Base-by-base conservation (phyloP, 805 yeast genomes). In the Zygosaccharomyces pseudorouxii region DNA sequence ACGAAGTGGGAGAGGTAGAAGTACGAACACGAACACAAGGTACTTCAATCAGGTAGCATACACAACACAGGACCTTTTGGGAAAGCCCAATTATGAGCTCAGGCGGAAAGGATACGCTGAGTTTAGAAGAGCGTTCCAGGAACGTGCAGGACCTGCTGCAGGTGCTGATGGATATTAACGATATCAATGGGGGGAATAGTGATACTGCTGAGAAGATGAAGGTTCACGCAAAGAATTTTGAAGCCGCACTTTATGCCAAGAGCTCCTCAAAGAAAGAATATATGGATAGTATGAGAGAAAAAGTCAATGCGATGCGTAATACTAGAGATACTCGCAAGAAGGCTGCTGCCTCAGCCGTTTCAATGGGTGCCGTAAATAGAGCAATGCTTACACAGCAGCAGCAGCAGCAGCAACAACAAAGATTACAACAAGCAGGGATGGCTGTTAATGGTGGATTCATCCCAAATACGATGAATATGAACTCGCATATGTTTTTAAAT, bases 211-310 rank as follows among this genome's bases (percentile, higher is more conserved):
- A 68, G 44, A 76, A 73, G 55, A 68, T 78, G 56, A 76, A 74
- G 56, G 66, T 73, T 3, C 71, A 81, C 56, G 89, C 89, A 3
- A 84, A 80, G 56, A 87, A 84, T 58, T 84, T 82, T 55, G 93
- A 85, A 61, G 78, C 80, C 50, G 79, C 74, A 55, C 77, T 88
- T 20, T 84, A 75, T 61, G 73, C 75, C 48, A 80, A 80, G 48
- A 73, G 87, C 10, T 72, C 74, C 8, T 71, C 78, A 18, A 79
- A 80, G 55, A 78, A 76, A 46, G 82, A 81, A 51, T 85, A 85
- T 59, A 66, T 77, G 47, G 78, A 75, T 42, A 68, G 71, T 39
- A 71, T 78, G 64, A 68, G 71, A 54, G 73, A 73, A 42, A 71
- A 71, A 43, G 75, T 73, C 37, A 70, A 73, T 61, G 62, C 69